Conservation (phyloP, 306 rosid species). For the Trifolium pratense region DNA sequence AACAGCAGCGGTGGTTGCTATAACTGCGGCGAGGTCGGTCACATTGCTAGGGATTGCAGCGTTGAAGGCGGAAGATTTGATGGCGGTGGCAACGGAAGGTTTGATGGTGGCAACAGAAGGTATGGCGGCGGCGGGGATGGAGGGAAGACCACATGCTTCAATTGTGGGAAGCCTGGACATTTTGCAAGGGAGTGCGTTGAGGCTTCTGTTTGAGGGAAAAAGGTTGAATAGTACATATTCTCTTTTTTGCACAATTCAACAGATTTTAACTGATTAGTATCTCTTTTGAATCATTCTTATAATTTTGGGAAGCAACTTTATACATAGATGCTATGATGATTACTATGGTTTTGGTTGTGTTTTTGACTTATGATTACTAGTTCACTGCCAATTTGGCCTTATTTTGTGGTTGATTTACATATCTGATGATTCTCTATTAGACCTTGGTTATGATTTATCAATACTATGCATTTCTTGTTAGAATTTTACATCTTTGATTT, state of each 20-base stretch:
- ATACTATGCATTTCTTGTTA: constrained; percentile 6
- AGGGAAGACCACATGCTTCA: constrained; percentile 53
- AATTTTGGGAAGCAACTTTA: constrained; percentile 34
- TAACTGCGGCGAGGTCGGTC: constrained; percentile 71
- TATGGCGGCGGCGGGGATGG: constrained; percentile 35
- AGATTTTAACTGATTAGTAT: constrained; percentile 33
- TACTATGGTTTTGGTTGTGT: constrained; percentile 6
- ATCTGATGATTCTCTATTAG: not conserved
- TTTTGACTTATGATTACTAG: constrained; percentile 28
- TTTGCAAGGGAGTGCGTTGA: constrained; percentile 77
- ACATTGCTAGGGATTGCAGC: constrained; percentile 75
- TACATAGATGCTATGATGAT: constrained; percentile 33
- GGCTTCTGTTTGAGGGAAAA: constrained; percentile 48
- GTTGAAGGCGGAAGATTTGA: constrained; percentile 44
- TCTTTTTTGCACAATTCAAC: constrained; percentile 33
- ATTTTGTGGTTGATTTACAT: not conserved
- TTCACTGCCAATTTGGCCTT: constrained; percentile 45
- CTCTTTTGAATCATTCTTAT: constrained; percentile 36
- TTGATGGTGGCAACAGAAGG: constrained; percentile 29
- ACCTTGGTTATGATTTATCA: constrained; percentile 29
- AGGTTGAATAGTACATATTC: constrained; percentile 70
- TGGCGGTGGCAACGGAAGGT: constrained; percentile 45
- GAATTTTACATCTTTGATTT: not conserved
- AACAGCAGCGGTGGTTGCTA: constrained; percentile 48
- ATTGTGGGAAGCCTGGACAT: constrained; percentile 81